Percentiles rank a stretch among this genome's conserved stretches.
These are phyloP conservation scores for Arachnopeziza araneosa DNA, from an alignment of 2,329 filamentous ascomycete genomes.

Conservation along the genomic window DNA sequence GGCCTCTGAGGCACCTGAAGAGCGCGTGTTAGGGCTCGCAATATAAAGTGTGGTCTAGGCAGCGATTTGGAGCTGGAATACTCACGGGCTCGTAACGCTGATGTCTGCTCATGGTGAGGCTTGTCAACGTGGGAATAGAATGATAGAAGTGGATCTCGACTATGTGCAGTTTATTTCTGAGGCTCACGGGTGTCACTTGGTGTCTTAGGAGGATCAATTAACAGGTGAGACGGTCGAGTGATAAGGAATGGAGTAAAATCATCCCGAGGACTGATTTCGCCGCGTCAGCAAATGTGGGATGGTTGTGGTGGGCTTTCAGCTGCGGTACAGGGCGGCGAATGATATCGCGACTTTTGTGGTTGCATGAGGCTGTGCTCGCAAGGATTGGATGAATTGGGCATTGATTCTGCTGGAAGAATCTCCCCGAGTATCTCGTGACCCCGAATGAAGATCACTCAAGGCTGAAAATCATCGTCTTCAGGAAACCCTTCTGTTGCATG, in stretches of 20 bases:
- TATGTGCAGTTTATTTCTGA: neutral
- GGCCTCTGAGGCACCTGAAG: conserved; percentile 18
- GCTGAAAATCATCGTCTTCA: neutral
- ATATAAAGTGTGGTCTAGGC: conserved; percentile 6
- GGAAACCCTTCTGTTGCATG: neutral
- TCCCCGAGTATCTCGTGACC: neutral
- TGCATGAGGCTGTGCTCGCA: conserved; percentile 1
- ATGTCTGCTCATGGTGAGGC: conserved; percentile 1
- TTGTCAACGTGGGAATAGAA: neutral
- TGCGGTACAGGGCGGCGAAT: neutral
- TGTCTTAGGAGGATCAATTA: neutral
- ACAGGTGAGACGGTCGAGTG: conserved; percentile 1
- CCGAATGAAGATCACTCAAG: neutral
- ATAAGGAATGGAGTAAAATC: conserved; percentile 8
- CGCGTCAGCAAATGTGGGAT: conserved; percentile 10
- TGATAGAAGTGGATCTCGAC: neutral
- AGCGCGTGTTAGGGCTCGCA: neutral
- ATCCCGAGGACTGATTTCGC: conserved; percentile 10
- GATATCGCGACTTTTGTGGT: neutral
- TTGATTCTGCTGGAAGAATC: neutral
- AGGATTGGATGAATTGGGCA: neutral
- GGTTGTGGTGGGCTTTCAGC: neutral
- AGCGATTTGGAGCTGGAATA: conserved; percentile 1
- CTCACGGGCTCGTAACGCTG: conserved; percentile 24
- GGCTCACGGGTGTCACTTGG: neutral